Evolutionary conservation across 306 rosid species (phyloP).

Genomic region (Parietaria judaica): DNA sequence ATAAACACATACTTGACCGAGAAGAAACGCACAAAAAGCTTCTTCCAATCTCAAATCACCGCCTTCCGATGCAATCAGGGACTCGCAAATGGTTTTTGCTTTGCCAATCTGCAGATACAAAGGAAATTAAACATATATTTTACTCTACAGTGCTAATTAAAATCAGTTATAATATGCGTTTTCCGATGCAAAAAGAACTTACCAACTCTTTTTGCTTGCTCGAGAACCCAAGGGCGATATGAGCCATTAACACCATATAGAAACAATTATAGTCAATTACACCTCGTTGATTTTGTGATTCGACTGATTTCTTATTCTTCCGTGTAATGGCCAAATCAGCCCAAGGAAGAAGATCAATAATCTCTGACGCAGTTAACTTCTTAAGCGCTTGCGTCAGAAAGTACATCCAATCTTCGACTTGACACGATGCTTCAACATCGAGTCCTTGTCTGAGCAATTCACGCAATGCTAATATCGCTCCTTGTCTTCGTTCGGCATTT

Average conservation of each 20-base stretch:
- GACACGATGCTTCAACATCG: slow-evolving; percentile 78
- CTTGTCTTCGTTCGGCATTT: slow-evolving; percentile 70
- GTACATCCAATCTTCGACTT: slow-evolving; percentile 87
- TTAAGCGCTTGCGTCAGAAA: slow-evolving; percentile 74
- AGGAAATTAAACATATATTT: background rate
- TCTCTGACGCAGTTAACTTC: slow-evolving; percentile 69
- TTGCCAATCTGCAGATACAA: slow-evolving; percentile 49
- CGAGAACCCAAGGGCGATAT: slow-evolving; percentile 85
- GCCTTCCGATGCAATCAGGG: slow-evolving; percentile 75
- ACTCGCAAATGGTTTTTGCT: slow-evolving; percentile 75
- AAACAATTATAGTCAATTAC: slow-evolving; percentile 76
- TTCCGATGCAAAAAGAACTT: slow-evolving; percentile 29
- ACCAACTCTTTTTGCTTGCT: slow-evolving; percentile 75
- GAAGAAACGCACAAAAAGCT: slow-evolving; percentile 67
- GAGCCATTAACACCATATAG: slow-evolving; percentile 64
- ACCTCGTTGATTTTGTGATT: slow-evolving; percentile 84
- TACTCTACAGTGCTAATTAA: no score
- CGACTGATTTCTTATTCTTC: slow-evolving; percentile 88
- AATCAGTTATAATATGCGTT: slow-evolving; percentile 1
- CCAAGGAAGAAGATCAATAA: slow-evolving; percentile 94
- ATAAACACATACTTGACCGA: slow-evolving; percentile 53
- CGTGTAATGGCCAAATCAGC: slow-evolving; percentile 61
- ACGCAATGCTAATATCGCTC: slow-evolving; percentile 90
- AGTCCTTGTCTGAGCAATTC: slow-evolving; percentile 95
- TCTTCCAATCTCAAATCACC: slow-evolving; percentile 83